Evolutionary conservation across 805 yeast genomes (phyloP), one percentile per base, ranked within the genome.

Genomic region (Blastobotrys attinorum): DNA sequence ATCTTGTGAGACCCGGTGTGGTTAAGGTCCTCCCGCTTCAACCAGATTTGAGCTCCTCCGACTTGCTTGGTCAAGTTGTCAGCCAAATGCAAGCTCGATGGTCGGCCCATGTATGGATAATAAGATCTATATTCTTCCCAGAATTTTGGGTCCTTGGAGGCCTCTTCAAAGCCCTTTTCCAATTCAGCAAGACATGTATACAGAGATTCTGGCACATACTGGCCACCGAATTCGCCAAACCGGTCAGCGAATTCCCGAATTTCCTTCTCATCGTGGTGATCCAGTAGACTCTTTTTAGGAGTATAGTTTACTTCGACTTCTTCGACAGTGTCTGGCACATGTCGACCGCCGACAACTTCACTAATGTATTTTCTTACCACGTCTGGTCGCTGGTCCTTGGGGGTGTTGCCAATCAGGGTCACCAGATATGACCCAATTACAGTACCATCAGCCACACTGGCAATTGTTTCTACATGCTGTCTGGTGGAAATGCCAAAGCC

Each of bases 171-270:
- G 3, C 87, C 97, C 43, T 62, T 70, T 69, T 92, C 98, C 46
- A 92, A 75, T 67, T 92, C 95, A 49, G 79, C 76, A 55, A 92
- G 73, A 70, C 97, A 90, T 36, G 95, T 77, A 66, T 89, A 90
- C 58, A 92, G 70, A 18, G 95, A 86, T 70, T 92, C 99, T 32
- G 99, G 99, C 33, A 92, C 98, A 60, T 87, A 92, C 69, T 92
- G 98, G 47, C 99, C 99, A 62, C 99, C 99, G 60, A 87, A 94
- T 40, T 79, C 88, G 58, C 97, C 99, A 57, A 90, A 90, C 50
- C 83, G 73, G 45, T 90, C 82, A 53, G 79, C 75, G 18, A 45
- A 43, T 8, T 44, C 46, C n/a, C 50, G 43, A 44, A 49, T 38
- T 15, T 44, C 39, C 17, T 22, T 17, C 7, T 25, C 29, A 11